phyloP scores from a whole-genome alignment of 257 asterid species.

The Solanum chmielewskii region DNA sequence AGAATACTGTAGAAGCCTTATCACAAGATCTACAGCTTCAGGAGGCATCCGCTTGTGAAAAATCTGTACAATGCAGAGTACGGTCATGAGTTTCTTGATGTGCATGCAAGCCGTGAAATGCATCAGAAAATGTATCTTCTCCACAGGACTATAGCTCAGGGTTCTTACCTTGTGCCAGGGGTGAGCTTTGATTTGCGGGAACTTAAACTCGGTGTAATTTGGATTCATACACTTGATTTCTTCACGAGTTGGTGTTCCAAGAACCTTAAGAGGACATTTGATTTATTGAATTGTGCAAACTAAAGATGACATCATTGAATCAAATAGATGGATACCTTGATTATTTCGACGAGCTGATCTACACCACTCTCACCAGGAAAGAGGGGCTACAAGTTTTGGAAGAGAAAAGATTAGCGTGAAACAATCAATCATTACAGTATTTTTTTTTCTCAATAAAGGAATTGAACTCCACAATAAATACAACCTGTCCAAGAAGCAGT shows the following conservation, averaged over 20 bases:
- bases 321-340: constrained; percentile 36
- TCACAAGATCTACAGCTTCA: constrained; percentile 83
- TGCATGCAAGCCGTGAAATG: neutral
- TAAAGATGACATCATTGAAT: neutral
- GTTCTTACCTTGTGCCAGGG: constrained; percentile 76
- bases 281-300: neutral
- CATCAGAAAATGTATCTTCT: neutral
- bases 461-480: neutral
- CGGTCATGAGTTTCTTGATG: neutral
- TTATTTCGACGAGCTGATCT: constrained; percentile 79
- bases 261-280: constrained; percentile 26
- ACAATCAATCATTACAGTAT: neutral
- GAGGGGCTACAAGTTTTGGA: constrained; percentile 37
- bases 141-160: neutral
- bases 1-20: constrained; percentile 87
- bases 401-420: neutral
- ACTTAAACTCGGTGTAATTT: constrained; percentile 75
- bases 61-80: constrained; percentile 24
- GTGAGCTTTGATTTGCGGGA: constrained; percentile 85
- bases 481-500: constrained; percentile 83
- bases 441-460: neutral
- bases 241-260: constrained; percentile 86
- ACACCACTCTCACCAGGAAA: constrained; percentile 93
- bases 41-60: constrained; percentile 80
- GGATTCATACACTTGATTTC: constrained; percentile 91